Conservation (phyloP, 2,329 filamentous ascomycete genomes). For the Sclerotinia trifoliorum region DNA sequence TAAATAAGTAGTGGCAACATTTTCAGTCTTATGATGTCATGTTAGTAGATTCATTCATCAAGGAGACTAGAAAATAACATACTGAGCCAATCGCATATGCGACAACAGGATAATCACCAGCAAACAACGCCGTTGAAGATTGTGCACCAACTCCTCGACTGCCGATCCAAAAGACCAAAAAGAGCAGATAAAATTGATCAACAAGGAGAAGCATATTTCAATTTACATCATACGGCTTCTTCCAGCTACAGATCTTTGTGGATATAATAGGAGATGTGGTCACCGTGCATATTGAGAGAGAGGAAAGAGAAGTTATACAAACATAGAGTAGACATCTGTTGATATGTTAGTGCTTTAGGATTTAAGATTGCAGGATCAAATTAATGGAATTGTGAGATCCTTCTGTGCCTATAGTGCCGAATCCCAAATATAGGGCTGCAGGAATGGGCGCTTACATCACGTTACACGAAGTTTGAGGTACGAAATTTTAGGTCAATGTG, state of each 20-base stretch:
- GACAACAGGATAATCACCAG: conserved; percentile 23
- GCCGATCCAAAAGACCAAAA: conserved; percentile 1
- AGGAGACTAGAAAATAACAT: neutral
- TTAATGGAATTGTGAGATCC: conserved; percentile 7
- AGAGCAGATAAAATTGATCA: neutral
- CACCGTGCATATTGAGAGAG: neutral
- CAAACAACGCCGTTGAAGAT: conserved; percentile 22
- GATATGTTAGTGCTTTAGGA: conserved; percentile 3
- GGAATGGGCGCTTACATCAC: conserved; percentile 16
- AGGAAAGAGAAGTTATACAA: conserved; percentile 7
- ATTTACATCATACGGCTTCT: conserved; percentile 10
- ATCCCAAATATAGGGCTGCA: conserved; percentile 13
- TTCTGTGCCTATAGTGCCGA: neutral
- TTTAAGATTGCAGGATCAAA: conserved; percentile 19
- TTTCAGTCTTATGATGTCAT: neutral
- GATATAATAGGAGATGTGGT: neutral
- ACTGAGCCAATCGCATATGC: conserved; percentile 28
- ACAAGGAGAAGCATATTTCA: conserved; percentile 4
- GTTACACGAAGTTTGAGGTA: conserved; percentile 3
- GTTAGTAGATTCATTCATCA: neutral
- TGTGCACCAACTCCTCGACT: conserved; percentile 9
- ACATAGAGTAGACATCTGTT: neutral
- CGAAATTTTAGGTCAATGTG: conserved; percentile 7
- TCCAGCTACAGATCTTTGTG: neutral
- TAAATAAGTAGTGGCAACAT: conserved; percentile 29